phyloP scores from a whole-genome alignment of 179 eudicot species.

The Carnegiea gigantea region DNA sequence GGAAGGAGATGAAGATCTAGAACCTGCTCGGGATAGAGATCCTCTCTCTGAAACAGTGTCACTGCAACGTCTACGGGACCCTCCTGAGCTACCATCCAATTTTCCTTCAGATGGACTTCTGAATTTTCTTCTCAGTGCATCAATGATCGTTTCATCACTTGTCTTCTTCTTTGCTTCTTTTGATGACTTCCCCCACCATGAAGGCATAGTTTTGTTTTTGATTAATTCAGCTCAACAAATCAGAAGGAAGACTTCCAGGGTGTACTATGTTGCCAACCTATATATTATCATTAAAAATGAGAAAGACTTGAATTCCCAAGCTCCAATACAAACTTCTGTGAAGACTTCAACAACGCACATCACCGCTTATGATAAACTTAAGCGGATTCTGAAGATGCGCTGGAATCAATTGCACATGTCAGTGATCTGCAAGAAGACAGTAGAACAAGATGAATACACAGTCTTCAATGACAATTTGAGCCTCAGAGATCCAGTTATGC shows the following conservation, averaged over 20 bases:
- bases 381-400: not conserved
- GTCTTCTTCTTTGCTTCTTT: slow-evolving; percentile 82
- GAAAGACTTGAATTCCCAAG: not conserved
- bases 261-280: slow-evolving; percentile 13
- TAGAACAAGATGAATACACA: not conserved
- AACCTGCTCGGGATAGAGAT: slow-evolving; percentile 60
- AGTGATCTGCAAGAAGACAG: slow-evolving; percentile 16
- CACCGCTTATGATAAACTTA: slow-evolving; percentile 3
- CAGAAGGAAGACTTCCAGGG: slow-evolving; percentile 9
- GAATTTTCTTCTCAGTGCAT: slow-evolving; percentile 55
- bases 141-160: slow-evolving; percentile 65
- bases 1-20: slow-evolving; percentile 82
- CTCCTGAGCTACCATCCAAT: slow-evolving; percentile 54
- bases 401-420: slow-evolving; percentile 20
- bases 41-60: slow-evolving; percentile 70
- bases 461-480: not conserved
- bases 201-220: slow-evolving; percentile 56
- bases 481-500: not conserved
- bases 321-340: slow-evolving; percentile 13
- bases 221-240: slow-evolving; percentile 6
- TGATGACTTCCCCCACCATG: slow-evolving; percentile 89
- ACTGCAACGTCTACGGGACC: slow-evolving; percentile 57
- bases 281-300: slow-evolving; percentile 5
- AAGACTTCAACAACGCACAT: slow-evolving; percentile 14
- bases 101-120: slow-evolving; percentile 60